phyloP scores from a whole-genome alignment of 106 monocot species.

The Vanilla planifolia region DNA sequence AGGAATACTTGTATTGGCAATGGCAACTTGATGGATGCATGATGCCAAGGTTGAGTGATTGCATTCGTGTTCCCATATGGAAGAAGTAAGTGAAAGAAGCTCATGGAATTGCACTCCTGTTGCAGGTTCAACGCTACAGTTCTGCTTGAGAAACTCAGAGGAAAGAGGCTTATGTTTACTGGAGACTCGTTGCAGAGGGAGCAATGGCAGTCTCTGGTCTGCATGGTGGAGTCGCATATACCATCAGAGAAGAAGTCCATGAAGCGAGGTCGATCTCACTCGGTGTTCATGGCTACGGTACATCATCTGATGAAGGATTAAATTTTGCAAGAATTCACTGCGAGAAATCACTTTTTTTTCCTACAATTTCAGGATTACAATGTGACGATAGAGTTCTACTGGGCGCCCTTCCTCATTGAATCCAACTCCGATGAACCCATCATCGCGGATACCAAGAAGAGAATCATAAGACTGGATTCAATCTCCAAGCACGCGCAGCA shows the following conservation, averaged over 20 bases:
- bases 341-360: too few relatives aligned
- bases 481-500: slow-evolving; percentile 37
- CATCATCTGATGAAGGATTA: too few relatives aligned
- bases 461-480: slow-evolving; percentile 53
- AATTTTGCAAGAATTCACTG: too few relatives aligned
- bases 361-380: slow-evolving; percentile 39
- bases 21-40: slow-evolving; percentile 71
- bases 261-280: slow-evolving; percentile 24
- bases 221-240: slow-evolving; percentile 43
- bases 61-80: not conserved
- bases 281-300: slow-evolving; percentile 56
- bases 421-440: slow-evolving; percentile 46
- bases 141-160: slow-evolving; percentile 58
- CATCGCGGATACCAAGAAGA: slow-evolving; percentile 27
- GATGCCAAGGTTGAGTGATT: slow-evolving; percentile 52
- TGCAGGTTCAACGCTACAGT: slow-evolving; percentile 39
- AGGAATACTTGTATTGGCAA: slow-evolving; percentile 66
- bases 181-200: slow-evolving; percentile 58
- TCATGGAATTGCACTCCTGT: not conserved
- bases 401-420: slow-evolving; percentile 62
- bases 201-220: slow-evolving; percentile 58
- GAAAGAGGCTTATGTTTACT: slow-evolving; percentile 65
- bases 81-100: not conserved
- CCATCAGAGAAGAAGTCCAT: slow-evolving; percentile 46
- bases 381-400: slow-evolving; percentile 67